Evolutionary conservation across 2,329 filamentous ascomycete genomes (phyloP), one percentile per base, ranked within the genome.

Genomic region (Verticillium alfalfae): DNA sequence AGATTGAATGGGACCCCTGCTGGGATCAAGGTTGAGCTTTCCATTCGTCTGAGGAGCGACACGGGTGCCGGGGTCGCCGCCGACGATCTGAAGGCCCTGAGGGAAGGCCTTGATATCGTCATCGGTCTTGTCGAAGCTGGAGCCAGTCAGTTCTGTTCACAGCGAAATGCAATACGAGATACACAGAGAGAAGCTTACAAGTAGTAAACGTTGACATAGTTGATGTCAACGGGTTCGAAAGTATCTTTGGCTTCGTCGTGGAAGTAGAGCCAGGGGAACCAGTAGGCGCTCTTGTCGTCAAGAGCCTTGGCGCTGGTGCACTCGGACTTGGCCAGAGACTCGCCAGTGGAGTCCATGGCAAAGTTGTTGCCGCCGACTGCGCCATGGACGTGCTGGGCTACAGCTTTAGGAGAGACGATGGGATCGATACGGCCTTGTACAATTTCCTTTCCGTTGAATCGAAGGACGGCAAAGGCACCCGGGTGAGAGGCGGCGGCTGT

Each of bases 151-250:
- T 64, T 66, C 34, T 57, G 7, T 31, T 56, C 5, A 8, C 54
- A 18, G 26, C 26, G 26, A 31, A 31, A 31, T 31, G 5, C 26
- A 5, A 38, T 55, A 18, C 54, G 39, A 8, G 16, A 16, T 31
- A 7, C 34, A 58, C 45, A 31, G 26, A 31, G 26, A 31, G 60
- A 45, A 1, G 69, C 80, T 73, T 70, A 85, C 83, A 89, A 88
- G 77, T 94, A 93, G 79, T 95, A 95, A 64, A 84, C 84, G 70
- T 88, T 88, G 84, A 89, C 87, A 71, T 91, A 91, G 69, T 88
- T 87, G 64, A 90, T 76, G 55, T 86, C 80, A 18, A 93, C 90
- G 39, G 82, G 80, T 72, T 88, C 84, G 67, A 91, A 85, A 59
- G 81, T 82, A 57, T 84, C 84, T 66, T 87, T 85, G 67, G 82